phyloP scores from a whole-genome alignment of 2,329 filamentous ascomycete species.

The Paracamarosporium sp. region DNA sequence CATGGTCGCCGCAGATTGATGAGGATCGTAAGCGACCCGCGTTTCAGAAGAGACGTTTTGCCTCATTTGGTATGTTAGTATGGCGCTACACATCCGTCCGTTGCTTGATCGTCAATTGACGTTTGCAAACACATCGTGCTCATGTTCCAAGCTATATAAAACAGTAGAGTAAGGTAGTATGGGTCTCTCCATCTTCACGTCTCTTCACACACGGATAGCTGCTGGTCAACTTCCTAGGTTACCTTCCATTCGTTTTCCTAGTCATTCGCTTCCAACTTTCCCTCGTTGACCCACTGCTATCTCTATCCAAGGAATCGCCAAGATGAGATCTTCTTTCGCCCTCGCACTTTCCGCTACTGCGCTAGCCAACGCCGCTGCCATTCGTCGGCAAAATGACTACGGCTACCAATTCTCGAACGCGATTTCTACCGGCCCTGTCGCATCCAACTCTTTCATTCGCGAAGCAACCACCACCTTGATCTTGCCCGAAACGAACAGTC shows the following conservation, averaged over 20 bases:
- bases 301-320: background rate
- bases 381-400: slow-evolving; percentile 1
- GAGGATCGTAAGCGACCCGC: background rate
- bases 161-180: background rate
- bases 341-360: background rate
- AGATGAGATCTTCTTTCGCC: background rate
- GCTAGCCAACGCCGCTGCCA: background rate
- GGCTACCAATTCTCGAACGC: slow-evolving; percentile 1
- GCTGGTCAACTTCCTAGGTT: background rate
- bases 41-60: background rate
- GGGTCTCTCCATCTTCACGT: background rate
- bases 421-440: background rate
- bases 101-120: background rate
- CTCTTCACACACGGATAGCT: background rate
- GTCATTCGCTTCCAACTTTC: background rate
- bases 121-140: background rate
- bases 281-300: background rate
- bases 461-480: background rate
- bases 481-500: background rate
- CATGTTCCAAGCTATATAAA: background rate
- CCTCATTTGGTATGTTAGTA: background rate
- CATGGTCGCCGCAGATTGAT: background rate
- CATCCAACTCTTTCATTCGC: background rate
- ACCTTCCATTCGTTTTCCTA: background rate
- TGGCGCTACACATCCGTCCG: background rate